phyloP scores from a whole-genome alignment of 331 rosid species.

The Quercus phellos region DNA sequence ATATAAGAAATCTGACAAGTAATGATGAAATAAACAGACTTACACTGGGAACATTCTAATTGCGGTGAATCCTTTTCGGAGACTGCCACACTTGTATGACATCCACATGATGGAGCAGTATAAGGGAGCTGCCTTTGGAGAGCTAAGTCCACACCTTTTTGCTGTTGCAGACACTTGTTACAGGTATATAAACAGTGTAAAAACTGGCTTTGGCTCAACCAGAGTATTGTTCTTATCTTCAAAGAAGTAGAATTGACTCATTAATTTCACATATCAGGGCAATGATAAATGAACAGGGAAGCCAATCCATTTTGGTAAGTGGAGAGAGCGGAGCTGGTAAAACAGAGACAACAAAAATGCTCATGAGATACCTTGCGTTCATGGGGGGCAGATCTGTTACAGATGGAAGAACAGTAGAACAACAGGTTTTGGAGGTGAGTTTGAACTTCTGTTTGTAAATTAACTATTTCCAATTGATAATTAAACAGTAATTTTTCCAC shows the following conservation, averaged over 20 bases:
- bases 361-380: constrained; percentile 87
- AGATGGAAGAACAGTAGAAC: constrained; percentile 86
- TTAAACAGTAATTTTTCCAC: constrained; percentile 26
- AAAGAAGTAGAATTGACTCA: constrained; percentile 5
- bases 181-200: constrained; percentile 46
- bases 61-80: constrained; percentile 83
- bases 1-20: constrained; percentile 12
- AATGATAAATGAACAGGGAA: constrained; percentile 72
- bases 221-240: not conserved
- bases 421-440: constrained; percentile 83
- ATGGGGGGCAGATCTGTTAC: constrained; percentile 87
- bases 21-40: constrained; percentile 46
- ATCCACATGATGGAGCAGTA: constrained; percentile 86
- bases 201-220: constrained; percentile 6
- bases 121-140: constrained; percentile 85
- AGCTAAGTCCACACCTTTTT: constrained; percentile 85
- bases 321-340: constrained; percentile 96
- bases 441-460: constrained; percentile 2
- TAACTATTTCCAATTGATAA: not conserved
- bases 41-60: constrained; percentile 84
- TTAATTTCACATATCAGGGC: constrained; percentile 42
- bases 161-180: constrained; percentile 90
- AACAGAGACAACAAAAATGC: constrained; percentile 87
- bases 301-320: constrained; percentile 82
- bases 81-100: constrained; percentile 79